Evolutionary conservation across 768 basidiomycete genomes (phyloP), one percentile per base, ranked within the genome.

Genomic region (Ramaria rubella): DNA sequence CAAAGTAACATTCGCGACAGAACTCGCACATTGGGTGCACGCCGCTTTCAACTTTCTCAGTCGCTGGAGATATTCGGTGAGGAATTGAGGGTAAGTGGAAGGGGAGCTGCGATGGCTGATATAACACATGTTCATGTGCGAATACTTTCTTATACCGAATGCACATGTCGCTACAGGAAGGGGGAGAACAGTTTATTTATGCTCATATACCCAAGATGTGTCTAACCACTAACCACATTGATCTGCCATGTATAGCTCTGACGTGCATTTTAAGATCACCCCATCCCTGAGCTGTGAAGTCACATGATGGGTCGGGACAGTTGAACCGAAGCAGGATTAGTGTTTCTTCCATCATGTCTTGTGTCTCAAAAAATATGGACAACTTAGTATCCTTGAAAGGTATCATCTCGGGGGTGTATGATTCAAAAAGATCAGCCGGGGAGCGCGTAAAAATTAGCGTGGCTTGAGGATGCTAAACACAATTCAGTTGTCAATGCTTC

Each of bases 261-360:
- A 84, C 82, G 62, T 99, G 95, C 17, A 90, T 74, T 67, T 89
- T 91, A 24, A 99, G 76, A 67, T 94, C 90, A 24, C 81, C 81
- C 95, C 95, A 98, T 21, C 92, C 90, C 33, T 82, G 82, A 0
- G 81, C 92, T 60, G 87, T 84, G 62, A 87, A 90, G 51, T 86
- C 85, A 65, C 95, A 99, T 51, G 85, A 79, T 0, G 79, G 64
- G 61, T 90, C 87, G 0, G 95, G 91, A 64, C 95, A 98, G 66
- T 96, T 98, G 78, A 91, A 98, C 2, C 94, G 82, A 11, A 99
- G 82, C 17, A 99, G 77, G 5, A 94, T 77, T 24, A 97, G 76
- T 0, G 91, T 90, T 34, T 94, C 92, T 62, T 97, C 91, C 90
- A 95, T 95, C 85, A 92, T 91, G 63, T 87, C 93, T 63, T 79